Base-by-base conservation (phyloP, 331 rosid genomes). In the Malus hybrid region DNA sequence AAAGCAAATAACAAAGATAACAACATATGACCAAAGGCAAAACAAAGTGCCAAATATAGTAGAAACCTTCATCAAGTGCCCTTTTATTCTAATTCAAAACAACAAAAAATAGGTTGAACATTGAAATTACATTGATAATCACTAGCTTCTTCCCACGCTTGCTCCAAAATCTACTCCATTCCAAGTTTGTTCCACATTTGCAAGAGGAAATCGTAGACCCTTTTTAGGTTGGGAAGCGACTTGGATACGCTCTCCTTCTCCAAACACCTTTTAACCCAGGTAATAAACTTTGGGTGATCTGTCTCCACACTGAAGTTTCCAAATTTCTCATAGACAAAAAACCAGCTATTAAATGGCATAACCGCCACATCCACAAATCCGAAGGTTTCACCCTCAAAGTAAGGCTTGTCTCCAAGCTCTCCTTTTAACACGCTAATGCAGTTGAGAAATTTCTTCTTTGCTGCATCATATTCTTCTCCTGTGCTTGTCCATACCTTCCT, bases 251-350 rank as follows among this genome's bases (percentile, higher is more conserved):
- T 83, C 60, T 85, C 77, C 61, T 44, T 86, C 66, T 79, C 33
- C 83, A 75, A 1, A 81, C 93, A 87, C 72, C 85, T 86, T 71
- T 83, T 83, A 2, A 69, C 85, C 91, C 89, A 89, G 24, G 70
- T 77, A 33, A 86, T 80, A 44, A 85, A 77, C 57, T 77, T 85
- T 5, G 87, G 93, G 36, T 85, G 86, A 76, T 42, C 75, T 22
- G 67, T 73, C 74, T 82, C 87, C 55, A 86, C 72, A 24, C 73
- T 87, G 79, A 90, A 81, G 56, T 84, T 85, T 7, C 88, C 93
- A 71, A 32, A 69, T 0, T 29, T 85, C 75, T 89, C 89, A 48
- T 75, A 83, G 9, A 80, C 54, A 60, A 76, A 48, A 52, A 90
- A 90, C 93, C 91, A 15, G 3, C 56, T 50, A 14, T 50, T 1